Conservation (phyloP, 2,329 filamentous ascomycete species). For the Ascomycota sp. region DNA sequence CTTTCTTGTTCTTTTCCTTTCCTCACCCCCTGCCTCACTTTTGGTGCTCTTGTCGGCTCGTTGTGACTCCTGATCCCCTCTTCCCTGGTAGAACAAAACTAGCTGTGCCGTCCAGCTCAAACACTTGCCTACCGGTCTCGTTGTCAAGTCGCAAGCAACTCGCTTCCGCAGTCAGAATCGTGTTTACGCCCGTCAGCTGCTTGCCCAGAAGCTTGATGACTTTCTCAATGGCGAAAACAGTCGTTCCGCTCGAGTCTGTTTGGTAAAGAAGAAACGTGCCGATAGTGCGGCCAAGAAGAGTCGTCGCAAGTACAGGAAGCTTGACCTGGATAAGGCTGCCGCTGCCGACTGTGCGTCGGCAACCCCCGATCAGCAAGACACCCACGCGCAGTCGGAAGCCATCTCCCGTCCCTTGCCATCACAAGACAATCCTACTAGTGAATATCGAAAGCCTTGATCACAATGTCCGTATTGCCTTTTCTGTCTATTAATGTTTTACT, state of each 20-base stretch:
- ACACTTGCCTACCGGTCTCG: constrained; percentile 74
- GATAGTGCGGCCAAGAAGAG: constrained; percentile 67
- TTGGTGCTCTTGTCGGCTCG: neutral
- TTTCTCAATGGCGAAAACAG: constrained; percentile 50
- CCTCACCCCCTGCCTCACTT: neutral
- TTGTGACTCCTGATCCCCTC: neutral
- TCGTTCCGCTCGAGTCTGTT: constrained; percentile 42
- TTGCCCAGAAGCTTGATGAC: constrained; percentile 58
- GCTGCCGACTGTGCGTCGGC: no score
- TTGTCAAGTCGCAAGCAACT: constrained; percentile 86
- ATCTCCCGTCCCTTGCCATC: no score
- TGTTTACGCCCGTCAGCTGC: constrained; percentile 57
- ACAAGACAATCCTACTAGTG: no score
- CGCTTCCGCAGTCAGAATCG: constrained; percentile 74
- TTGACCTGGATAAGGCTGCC: constrained; percentile 27
- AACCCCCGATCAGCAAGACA: no score
- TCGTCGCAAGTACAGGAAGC: constrained; percentile 52
- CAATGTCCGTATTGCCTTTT: no score
- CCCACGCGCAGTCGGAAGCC: no score
- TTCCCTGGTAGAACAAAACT: constrained; percentile 60
- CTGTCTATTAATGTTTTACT: no score
- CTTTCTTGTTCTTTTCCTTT: neutral
- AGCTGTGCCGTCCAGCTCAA: constrained; percentile 84
- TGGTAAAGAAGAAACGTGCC: constrained; percentile 44
- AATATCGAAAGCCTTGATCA: no score